Evolutionary conservation across 1,284 basidiomycete species (phyloP), one percentile per base, ranked within the genome.

Genomic region (Apiotrichum brassicae): DNA sequence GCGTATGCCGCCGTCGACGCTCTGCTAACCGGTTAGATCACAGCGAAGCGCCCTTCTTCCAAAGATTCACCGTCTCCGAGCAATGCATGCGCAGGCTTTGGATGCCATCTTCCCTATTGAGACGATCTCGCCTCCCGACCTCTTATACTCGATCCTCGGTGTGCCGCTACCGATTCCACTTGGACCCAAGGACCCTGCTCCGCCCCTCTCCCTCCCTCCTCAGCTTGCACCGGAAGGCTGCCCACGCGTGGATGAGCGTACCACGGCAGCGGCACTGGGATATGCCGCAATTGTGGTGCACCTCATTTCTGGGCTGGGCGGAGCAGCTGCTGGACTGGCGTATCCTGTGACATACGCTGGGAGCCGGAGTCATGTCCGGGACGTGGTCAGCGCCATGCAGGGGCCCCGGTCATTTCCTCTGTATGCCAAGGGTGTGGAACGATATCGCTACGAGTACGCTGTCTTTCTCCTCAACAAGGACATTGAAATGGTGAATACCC

Each of bases 401-500:
- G 92, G 93, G 2, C 88, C 91, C 13, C 77, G 92, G 68, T 86
- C 89, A 87, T 97, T 95, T 69, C 93, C 94, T 11, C 76, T 99
- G 30, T 97, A 92, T 68, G 86, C 87, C 0, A 88, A 83, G 71
- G 91, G 92, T 11, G 91, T 97, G 49, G 95, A 98, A 69, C 84
- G 84, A 35, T 97, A 97, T 73, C 80, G 95, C 24, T 99, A 95
- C 70, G 94, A 98, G 69, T 99, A 98, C 73, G 95, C 85, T 9
- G 92, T 97, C 4, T 98, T 95, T 68, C 74, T 98, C 41, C 77
- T 98, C 33, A 98, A 98, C 77, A 99, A 98, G 75, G 79, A 99
- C 69, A 91, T 98, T 57, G 94, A 98, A 75, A 78, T 91, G 79
- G 90, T 92, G 60, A 61, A 81, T 64, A 8, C 37, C 47, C 39